Base-by-base conservation (phyloP, 495 filamentous ascomycete genomes). In the Talaromyces nanjingensis region DNA sequence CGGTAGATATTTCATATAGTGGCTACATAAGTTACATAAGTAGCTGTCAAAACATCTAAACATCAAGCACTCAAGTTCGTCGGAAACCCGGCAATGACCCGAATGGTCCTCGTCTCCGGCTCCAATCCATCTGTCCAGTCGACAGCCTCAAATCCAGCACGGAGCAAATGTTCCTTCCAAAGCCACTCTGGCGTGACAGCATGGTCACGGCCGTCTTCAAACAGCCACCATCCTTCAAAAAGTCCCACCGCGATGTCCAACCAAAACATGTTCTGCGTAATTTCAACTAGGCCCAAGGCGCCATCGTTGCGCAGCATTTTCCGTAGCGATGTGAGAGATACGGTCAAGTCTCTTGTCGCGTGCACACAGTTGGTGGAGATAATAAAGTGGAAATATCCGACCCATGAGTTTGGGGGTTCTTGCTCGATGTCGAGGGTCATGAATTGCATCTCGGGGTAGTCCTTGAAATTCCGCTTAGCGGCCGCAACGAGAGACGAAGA, bases 291-390 rank as follows among this genome's bases (percentile, higher is more conserved):
- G 7, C 66, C 62, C 0, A 80, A 24, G 22, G 74, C 62, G 3
- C 79, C 79, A 55, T 77, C 73, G 0, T 71, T 67, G 1, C 70
- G 70, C 6, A 80, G 67, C 61, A 77, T 66, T 9, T 64, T 42
- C 39, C 62, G 69, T 7, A 77, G 68, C 25, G 76, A 71, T 4
- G 42, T 66, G 8, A 63, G 54, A 0, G 77, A 77, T 0, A 34
- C 47, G 0, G 39, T 65, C 12, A 77, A 65, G 60, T 70, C 68
- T 11, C 67, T 67, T 1, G 79, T 81, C 0, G 79, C 78, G 59
- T 83, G 80, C 39, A 81, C 68, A 60, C 76, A 77, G 60, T 80
- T 80, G 12, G 73, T 76, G 1, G 73, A 68, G 16, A 83, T 66
- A 24, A 80, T 69, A 14, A 73, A 58, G 47, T 81, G 57, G 64